Conservation (phyloP, 352 stramenopile genomes). For the Pythium oligandrum region DNA sequence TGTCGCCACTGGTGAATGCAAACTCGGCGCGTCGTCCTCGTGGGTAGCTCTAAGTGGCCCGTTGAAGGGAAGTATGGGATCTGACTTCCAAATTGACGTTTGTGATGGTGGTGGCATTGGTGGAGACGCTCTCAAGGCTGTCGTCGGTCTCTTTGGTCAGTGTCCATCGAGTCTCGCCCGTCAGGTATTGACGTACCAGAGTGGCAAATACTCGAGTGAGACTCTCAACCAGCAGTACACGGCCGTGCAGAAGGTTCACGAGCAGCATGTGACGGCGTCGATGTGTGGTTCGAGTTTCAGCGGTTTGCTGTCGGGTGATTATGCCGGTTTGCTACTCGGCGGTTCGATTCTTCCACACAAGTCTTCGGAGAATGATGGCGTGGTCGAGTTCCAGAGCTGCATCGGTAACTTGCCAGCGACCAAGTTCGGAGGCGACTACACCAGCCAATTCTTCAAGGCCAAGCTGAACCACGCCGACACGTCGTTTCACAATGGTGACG, state of each 20-base stretch:
- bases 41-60: conserved; percentile 37
- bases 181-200: conserved; percentile 33
- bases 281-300: conserved; percentile 39
- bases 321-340: conserved; percentile 21
- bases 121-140: conserved; percentile 17
- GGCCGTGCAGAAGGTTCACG: conserved; percentile 25
- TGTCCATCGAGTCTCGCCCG: conserved; percentile 30
- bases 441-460: conserved; percentile 42
- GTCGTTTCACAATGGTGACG: conserved; percentile 51
- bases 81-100: conserved; percentile 33
- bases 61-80: conserved; percentile 45
- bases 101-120: conserved; percentile 22
- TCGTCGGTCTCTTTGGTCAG: conserved; percentile 31
- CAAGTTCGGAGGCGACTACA: conserved; percentile 29
- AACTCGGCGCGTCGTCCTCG: conserved; percentile 21
- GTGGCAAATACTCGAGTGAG: conserved; percentile 21
- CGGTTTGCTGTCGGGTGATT: conserved; percentile 34
- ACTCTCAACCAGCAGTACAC: conserved; percentile 23
- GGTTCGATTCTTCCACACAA: conserved; percentile 35
- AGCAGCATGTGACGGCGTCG: conserved; percentile 27
- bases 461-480: conserved; percentile 57
- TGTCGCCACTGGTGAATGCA: conserved; percentile 39
- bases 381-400: conserved; percentile 65
- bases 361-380: conserved; percentile 45
- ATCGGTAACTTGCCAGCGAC: conserved; percentile 26